Conservation (phyloP, 148 eudicot genomes). For the Oxyria digyna region DNA sequence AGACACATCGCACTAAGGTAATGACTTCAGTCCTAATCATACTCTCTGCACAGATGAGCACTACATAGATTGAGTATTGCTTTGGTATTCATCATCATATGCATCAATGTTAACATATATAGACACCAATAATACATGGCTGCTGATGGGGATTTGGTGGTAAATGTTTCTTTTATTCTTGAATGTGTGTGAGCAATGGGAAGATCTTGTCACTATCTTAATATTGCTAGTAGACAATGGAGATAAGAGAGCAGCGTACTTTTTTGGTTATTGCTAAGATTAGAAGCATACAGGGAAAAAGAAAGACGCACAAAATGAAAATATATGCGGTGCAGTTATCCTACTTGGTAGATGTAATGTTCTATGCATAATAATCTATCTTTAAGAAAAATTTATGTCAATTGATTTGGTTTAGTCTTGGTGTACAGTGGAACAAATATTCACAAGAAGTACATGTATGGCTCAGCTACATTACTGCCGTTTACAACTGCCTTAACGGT, state of each 20-base stretch:
- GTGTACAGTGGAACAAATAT: slow-evolving; percentile 55
- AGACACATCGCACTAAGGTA: slow-evolving; percentile 91
- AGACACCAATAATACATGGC: background rate
- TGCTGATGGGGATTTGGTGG: background rate
- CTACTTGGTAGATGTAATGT: background rate
- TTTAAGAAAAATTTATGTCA: background rate
- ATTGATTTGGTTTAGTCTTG: background rate
- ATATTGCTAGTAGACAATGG: background rate
- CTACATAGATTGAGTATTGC: background rate
- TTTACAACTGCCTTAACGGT: slow-evolving; percentile 57
- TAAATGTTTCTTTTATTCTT: background rate
- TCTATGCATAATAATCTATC: background rate
- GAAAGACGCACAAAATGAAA: background rate
- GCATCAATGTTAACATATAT: background rate
- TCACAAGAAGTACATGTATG: slow-evolving; percentile 86
- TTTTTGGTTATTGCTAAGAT: background rate
- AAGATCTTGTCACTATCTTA: background rate
- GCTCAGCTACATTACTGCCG: slow-evolving; percentile 84
- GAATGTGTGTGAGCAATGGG: background rate
- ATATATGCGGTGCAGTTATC: too few relatives aligned
- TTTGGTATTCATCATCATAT: background rate
- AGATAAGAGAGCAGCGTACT: background rate
- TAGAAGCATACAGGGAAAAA: background rate
- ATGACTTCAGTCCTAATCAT: background rate
- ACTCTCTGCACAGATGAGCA: background rate